Evolutionary conservation across 352 stramenopile species (phyloP), one percentile per base, ranked within the genome.

Genomic region (Phytophthora macrochlamydospora): DNA sequence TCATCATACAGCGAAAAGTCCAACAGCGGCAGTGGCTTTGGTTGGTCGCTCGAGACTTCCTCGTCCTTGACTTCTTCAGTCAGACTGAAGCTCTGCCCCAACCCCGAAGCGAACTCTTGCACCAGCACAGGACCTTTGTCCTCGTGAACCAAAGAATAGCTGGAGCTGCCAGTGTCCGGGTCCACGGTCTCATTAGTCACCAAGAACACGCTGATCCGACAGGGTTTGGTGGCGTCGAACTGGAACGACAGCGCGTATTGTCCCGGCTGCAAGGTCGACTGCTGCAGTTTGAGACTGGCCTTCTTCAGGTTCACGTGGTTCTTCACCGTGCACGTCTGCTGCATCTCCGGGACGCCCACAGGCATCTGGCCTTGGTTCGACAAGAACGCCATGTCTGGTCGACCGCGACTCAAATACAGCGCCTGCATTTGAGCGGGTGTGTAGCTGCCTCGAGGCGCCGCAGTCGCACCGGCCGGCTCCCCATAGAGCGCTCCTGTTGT

Each of bases 281-380:
- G 72, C 33, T 72, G 51, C 45, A 95, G 65, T 51, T 86, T 89
- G 52, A 95, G 72, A 67, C 77, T 89, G 29, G 65, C 54, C 65
- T 95, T 95, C 70, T 93, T 92, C 4, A 95, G 71, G 63, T 93
- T 95, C 57, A 94, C 86, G 65, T 93, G 78, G 65, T 91, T 95
- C 69, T 88, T 91, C 2, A 95, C 81, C 0, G 86, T 91, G 50
- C 74, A 87, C 28, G 88, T 94, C 59, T 93, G 85, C 69, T 95
- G 88, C 69, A 93, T 85, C 71, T 93, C 86, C 6, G 88, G 88
- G 48, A 92, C 58, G 13, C 89, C 81, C 35, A 86, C 69, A 6
- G 71, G 70, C 5, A 74, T 44, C 40, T 73, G 65, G 40, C 64
- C 63, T 56, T 95, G 83, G 64, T 91, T 86, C 40, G 85, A 89